Conservation (phyloP, 371 early-diverging fungal species). For the Fennellomyces sp. region DNA sequence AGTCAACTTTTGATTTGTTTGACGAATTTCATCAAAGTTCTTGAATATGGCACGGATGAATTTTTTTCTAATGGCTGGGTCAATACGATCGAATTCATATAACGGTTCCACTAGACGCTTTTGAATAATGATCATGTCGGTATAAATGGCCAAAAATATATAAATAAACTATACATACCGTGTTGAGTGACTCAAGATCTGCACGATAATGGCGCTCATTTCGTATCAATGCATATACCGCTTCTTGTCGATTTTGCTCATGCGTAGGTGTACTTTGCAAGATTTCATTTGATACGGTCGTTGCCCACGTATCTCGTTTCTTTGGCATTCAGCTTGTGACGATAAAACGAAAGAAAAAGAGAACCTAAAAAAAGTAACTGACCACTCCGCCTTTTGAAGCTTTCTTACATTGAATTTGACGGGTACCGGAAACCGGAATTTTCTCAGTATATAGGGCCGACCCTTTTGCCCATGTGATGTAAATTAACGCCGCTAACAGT, state of each 20-base stretch:
- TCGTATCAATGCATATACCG: neutral
- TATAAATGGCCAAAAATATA: neutral
- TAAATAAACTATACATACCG: neutral
- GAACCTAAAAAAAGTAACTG: no score
- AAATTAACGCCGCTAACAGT: no score
- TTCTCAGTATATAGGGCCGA: no score
- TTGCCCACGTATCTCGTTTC: neutral
- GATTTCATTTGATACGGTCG: neutral
- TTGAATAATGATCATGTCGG: neutral
- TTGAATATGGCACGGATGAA: neutral
- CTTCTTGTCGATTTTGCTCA: slow-evolving; percentile 1
- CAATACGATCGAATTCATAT: neutral
- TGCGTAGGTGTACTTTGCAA: neutral
- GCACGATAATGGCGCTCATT: neutral
- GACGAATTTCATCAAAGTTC: neutral
- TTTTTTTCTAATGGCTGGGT: neutral
- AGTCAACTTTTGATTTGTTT: neutral
- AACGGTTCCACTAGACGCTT: neutral
- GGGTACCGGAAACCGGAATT: no score
- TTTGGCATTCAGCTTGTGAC: neutral
- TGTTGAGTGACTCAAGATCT: neutral
- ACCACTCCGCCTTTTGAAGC: no score
- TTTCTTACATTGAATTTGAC: no score
- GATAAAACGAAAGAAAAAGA: neutral
- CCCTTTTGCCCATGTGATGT: no score